Percentiles rank a stretch among this genome's conserved stretches.
Conservation (phyloP, 2,329 filamentous ascomycete species). For the Ophiostoma ulmi region DNA sequence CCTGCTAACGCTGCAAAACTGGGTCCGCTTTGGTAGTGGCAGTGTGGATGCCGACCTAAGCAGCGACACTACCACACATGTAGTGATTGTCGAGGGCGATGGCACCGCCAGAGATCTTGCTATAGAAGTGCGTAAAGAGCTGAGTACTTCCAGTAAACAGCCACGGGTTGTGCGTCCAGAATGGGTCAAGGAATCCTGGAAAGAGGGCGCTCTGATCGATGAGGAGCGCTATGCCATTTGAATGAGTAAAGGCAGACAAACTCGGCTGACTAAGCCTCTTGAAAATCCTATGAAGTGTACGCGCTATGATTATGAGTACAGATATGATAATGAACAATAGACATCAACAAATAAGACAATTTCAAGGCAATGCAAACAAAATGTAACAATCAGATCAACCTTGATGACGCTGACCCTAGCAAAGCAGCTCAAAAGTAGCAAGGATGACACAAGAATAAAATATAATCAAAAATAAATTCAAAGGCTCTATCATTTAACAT, state of each 20-base stretch:
- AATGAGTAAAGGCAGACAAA: not conserved
- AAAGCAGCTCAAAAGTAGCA: not conserved
- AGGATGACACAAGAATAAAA: not conserved
- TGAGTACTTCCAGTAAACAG: slow-evolving; percentile 46
- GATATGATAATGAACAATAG: not conserved
- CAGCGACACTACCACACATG: slow-evolving; percentile 61
- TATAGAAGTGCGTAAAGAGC: slow-evolving; percentile 42
- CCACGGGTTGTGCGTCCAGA: slow-evolving; percentile 63
- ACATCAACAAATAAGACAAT: not conserved
- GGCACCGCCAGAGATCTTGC: slow-evolving; percentile 36
- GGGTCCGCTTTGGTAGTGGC: slow-evolving; percentile 66
- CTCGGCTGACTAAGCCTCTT: not conserved
- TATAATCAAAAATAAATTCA: not conserved
- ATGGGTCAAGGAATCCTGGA: slow-evolving; percentile 81
- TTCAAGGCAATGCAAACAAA: not conserved
- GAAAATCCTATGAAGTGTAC: not conserved
- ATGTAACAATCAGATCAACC: not conserved
- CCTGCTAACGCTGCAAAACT: slow-evolving; percentile 41
- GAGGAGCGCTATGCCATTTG: slow-evolving; percentile 57
- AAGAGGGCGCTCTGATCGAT: slow-evolving; percentile 69
- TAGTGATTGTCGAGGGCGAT: slow-evolving; percentile 54
- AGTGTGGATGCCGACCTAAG: slow-evolving; percentile 46
- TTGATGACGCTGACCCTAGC: not conserved
- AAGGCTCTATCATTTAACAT: not conserved
- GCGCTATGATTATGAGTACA: not conserved